A percentile compares a stretch with the other conserved stretches of the same genome.
Evolutionary conservation across 495 filamentous ascomycete genomes (phyloP).

Genomic region (Neurospora sp.): DNA sequence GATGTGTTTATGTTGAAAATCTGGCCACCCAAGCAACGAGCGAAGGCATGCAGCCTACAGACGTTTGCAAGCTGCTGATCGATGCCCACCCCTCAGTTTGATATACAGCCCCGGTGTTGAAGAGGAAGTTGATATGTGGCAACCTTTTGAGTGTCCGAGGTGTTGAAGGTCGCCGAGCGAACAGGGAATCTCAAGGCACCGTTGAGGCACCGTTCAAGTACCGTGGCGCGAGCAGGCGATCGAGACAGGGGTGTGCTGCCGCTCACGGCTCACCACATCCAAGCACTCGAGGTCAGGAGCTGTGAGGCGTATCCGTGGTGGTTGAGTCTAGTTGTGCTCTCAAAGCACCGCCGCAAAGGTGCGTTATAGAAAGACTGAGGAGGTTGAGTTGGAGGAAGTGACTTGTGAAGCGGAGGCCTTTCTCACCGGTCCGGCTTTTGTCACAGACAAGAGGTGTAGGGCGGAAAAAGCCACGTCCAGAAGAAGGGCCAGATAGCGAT

Average conservation of each 20-base stretch:
- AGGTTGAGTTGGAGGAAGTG: not conserved
- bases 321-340: not conserved
- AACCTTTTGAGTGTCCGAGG: not conserved
- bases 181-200: not conserved
- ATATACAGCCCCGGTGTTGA: not conserved
- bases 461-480: not conserved
- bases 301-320: not conserved
- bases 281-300: not conserved
- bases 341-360: not conserved
- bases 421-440: not conserved
- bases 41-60: not conserved
- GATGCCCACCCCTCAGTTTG: not conserved
- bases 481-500: not conserved
- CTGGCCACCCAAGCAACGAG: not conserved
- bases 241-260: not conserved
- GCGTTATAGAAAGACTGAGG: not conserved
- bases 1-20: slow-evolving; percentile 1
- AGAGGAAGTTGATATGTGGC: not conserved
- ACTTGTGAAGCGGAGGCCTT: not conserved
- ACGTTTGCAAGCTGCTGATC: not conserved
- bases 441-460: not conserved
- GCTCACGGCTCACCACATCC: not conserved
- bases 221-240: not conserved
- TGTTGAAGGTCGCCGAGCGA: not conserved
- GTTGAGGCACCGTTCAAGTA: not conserved